A percentile compares a stretch with the other conserved stretches of the same genome.
Conservation (phyloP, 2,329 filamentous ascomycete species). For the Aureobasidium pullulans region DNA sequence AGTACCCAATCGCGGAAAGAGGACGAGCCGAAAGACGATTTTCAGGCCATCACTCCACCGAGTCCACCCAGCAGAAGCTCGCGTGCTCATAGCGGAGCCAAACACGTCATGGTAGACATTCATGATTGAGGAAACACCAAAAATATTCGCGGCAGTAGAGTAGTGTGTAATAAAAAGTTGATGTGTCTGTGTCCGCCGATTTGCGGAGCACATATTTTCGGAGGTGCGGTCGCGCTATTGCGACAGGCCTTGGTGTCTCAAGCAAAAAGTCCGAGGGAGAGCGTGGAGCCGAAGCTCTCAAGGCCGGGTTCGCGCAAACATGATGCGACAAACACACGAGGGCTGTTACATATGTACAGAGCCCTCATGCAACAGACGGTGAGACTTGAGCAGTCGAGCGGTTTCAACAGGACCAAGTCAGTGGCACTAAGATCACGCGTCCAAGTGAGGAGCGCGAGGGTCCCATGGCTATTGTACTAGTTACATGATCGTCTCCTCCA, state of each 20-base stretch:
- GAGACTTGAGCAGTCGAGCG: not conserved
- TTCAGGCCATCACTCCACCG: not conserved
- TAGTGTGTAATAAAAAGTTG: not conserved
- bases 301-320: not conserved
- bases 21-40: not conserved
- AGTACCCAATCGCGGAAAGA: not conserved
- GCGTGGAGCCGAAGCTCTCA: constrained; percentile 6
- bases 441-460: not conserved
- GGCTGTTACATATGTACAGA: not conserved
- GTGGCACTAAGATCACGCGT: not conserved
- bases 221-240: not conserved
- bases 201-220: not conserved
- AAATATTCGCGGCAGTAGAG: not conserved
- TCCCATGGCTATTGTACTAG: not conserved
- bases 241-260: not conserved
- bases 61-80: not conserved
- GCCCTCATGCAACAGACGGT: not conserved
- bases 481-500: constrained; percentile 2
- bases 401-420: not conserved
- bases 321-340: not conserved
- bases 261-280: constrained; percentile 1
- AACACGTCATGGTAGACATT: not conserved
- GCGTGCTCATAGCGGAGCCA: not conserved
- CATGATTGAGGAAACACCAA: not conserved
- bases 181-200: not conserved